A percentile compares a stretch with the other conserved stretches of the same genome.
Evolutionary conservation across 2,329 filamentous ascomycete genomes (phyloP).

Genomic region (Nothomitra cinnamomea): DNA sequence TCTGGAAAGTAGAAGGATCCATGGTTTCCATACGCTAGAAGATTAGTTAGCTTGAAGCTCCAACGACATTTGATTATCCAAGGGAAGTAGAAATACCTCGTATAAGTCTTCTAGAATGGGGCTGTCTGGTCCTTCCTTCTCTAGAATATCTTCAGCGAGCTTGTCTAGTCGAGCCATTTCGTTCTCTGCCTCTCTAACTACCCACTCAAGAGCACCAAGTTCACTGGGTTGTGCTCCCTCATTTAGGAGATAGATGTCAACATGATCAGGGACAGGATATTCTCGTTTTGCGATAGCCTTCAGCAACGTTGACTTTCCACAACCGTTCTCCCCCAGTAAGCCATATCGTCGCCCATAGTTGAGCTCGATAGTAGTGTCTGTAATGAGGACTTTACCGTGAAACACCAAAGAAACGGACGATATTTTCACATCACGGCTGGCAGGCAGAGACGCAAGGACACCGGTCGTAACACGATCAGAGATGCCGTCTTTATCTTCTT

Average conservation of each 20-base stretch:
- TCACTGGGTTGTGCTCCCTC: slow-evolving; percentile 85
- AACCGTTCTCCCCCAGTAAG: slow-evolving; percentile 94
- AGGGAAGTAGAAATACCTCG: slow-evolving; percentile 46
- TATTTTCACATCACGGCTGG: slow-evolving; percentile 93
- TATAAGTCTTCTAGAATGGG: slow-evolving; percentile 86
- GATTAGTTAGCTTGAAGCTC: slow-evolving; percentile 8
- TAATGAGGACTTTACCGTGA: slow-evolving; percentile 92
- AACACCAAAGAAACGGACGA: slow-evolving; percentile 86
- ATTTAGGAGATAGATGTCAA: slow-evolving; percentile 97
- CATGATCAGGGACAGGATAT: slow-evolving; percentile 85
- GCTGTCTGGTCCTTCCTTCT: slow-evolving; percentile 81
- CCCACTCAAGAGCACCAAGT: slow-evolving; percentile 88
- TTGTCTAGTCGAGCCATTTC: slow-evolving; percentile 84
- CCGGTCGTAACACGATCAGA: slow-evolving; percentile 97
- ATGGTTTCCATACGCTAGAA: slow-evolving; percentile 91
- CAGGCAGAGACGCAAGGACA: slow-evolving; percentile 69
- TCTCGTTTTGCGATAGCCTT: slow-evolving; percentile 90
- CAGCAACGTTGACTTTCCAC: slow-evolving; percentile 94
- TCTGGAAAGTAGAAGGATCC: slow-evolving; percentile 94
- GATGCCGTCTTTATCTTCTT: slow-evolving; percentile 91
- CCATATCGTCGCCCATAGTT: slow-evolving; percentile 88
- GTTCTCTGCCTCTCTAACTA: slow-evolving; percentile 82
- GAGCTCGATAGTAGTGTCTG: slow-evolving; percentile 83
- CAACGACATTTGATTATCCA: not conserved
- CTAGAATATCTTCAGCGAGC: slow-evolving; percentile 75